phyloP scores from a whole-genome alignment of 1,284 basidiomycete genomes.

The Heterobasidion annosum region DNA sequence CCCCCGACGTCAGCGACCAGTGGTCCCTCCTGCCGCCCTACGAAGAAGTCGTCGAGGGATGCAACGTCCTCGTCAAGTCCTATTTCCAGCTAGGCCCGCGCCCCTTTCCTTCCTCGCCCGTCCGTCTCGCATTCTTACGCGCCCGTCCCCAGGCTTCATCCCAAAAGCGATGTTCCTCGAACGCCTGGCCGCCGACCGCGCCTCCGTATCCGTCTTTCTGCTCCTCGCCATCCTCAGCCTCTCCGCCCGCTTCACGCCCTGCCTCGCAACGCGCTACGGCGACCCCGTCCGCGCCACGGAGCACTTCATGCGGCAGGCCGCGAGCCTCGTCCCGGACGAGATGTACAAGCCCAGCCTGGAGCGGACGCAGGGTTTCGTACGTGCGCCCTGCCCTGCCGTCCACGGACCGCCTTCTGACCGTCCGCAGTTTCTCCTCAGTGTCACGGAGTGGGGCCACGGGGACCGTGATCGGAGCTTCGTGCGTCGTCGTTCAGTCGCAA shows the following conservation, averaged over 20 bases:
- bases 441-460: background rate
- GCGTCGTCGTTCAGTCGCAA: background rate
- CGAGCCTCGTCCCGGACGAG: background rate
- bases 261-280: background rate
- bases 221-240: background rate
- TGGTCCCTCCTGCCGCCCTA: background rate
- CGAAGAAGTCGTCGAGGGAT: background rate
- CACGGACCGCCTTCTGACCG: no score
- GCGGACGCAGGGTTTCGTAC: background rate
- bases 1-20: background rate
- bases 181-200: background rate
- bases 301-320: background rate
- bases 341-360: background rate
- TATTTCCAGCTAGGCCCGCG: background rate
- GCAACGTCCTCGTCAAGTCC: background rate
- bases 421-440: background rate
- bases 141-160: background rate
- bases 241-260: background rate
- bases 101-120: background rate
- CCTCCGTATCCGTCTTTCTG: background rate
- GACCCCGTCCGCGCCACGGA: background rate
- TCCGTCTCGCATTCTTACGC: background rate
- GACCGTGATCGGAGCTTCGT: background rate
- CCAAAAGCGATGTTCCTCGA: background rate
- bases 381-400: background rate